Conservation (phyloP, 1,284 basidiomycete genomes). For the Singerocomus rubriflavus region DNA sequence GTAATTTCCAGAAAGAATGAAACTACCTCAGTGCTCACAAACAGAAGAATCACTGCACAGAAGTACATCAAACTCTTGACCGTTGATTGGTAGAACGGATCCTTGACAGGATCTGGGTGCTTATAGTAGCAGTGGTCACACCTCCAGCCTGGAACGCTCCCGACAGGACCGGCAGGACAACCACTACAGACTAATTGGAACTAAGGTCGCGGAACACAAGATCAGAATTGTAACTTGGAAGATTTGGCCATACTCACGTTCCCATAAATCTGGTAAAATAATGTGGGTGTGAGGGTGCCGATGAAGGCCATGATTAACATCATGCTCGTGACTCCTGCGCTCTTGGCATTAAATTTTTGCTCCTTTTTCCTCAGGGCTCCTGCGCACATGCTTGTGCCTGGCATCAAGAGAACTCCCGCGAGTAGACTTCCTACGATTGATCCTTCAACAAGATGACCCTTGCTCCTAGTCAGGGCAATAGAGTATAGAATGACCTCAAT, state of each 20-base stretch:
- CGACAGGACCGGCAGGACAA: conserved; percentile 59
- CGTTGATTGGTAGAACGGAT: conserved; percentile 96
- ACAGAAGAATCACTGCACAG: conserved; percentile 85
- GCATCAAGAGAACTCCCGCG: conserved; percentile 96
- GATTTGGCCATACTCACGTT: conserved; percentile 61
- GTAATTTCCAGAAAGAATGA: not conserved
- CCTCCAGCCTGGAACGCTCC: conserved; percentile 60
- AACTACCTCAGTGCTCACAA: conserved; percentile 58
- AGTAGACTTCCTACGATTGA: conserved; percentile 93
- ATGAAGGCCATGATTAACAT: conserved; percentile 99
- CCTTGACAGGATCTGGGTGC: conserved; percentile 88
- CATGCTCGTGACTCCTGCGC: conserved; percentile 97
- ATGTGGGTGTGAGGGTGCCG: conserved; percentile 90
- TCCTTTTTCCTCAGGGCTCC: conserved; percentile 91
- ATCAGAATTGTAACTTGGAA: conserved; percentile 9
- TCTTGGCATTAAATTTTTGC: conserved; percentile 97
- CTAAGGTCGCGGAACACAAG: conserved; percentile 37
- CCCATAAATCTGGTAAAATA: conserved; percentile 99
- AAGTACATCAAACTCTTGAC: conserved; percentile 95
- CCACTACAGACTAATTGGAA: conserved; percentile 93
- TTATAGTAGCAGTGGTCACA: conserved; percentile 95
- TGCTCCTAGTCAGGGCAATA: conserved; percentile 86
- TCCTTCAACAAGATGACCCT: conserved; percentile 94
- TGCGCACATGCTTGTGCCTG: conserved; percentile 96
- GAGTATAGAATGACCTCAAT: conserved; percentile 96